Evolutionary conservation across 345 rosid species (phyloP), one percentile per base, ranked within the genome.

Genomic region (Pistacia integerrima): DNA sequence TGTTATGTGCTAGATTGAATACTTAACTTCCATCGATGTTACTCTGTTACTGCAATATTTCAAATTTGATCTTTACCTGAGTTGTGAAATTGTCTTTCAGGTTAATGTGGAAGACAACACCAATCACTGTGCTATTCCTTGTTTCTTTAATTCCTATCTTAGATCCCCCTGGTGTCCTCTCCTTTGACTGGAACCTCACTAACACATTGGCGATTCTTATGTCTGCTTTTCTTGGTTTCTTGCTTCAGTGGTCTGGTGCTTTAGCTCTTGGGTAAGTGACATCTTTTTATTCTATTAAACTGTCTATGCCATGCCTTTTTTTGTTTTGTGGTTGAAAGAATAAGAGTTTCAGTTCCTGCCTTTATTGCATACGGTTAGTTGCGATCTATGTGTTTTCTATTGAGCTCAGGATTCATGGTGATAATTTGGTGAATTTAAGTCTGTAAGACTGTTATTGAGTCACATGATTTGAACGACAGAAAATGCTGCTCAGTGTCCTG

Each of bases 161-260:
- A 58, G 98, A 96, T 70, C 98, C 99, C 0, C 91, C 98, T 0
- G 98, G 98, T 13, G 93, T 92, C 61, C 77, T 96, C 22, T 82
- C 93, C 33, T 96, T 89, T 65, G 63, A 84, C 6, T 96, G 97
- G 99, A 90, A 81, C 82, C 79, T 84, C 71, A 67, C 54, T 38
- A 96, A 88, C 67, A 90, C 94, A 9, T 64, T 73, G 4, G 88
- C 89, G 33, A 92, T 96, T 78, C 87, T 96, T 36, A 1, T 80
- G 46, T 96, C 99, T 2, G 97, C 98, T 72, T 38, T 93, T 76
- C 91, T 96, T 4, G 98, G 98, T 16, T 93, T 96, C 89, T 87
- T 93, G 89, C 99, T 96, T 84, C 98, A 93, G 77, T 96, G 98
- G 98, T 96, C 98, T 0, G 99, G 97, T 63, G 98, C 99, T 69